Base-by-base conservation (phyloP, 441 rosid species). In the Erodium texanum region DNA sequence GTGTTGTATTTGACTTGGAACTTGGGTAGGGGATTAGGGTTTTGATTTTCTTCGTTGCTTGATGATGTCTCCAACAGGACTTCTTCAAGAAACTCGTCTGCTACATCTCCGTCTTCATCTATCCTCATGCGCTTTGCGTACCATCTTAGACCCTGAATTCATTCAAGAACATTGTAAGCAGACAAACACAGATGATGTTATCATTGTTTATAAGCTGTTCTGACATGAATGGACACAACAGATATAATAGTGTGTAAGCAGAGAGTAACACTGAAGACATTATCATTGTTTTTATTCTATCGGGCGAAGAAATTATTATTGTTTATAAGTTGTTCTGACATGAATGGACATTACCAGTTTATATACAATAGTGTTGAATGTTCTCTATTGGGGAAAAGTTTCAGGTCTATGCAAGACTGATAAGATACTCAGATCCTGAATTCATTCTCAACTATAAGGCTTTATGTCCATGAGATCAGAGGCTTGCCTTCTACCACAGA, bases 31-130 rank as follows among this genome's bases (percentile, higher is more conserved):
- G 38, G 38, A 7, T 34, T 34, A 34, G 38, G 38, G 9, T 34
- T 34, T 56, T 79, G 71, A 38, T 83, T 82, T 36, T 81, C 85
- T 70, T 78, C 81, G 22, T 20, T 64, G 38, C 19, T 54, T 14
- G 69, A 32, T 15, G 77, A 71, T 45, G 75, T 66, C 24, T 83
- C 76, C 29, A 81, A 73, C 66, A 70, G 67, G 36, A 84, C 73
- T 79, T 90, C 95, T 15, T 92, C 92, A 12, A 95, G 81, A 76
- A 95, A 95, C 78, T 94, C 99, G 23, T 94, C 88, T 52, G 94
- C 99, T 62, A 92, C 97, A 41, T 94, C 98, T 79, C 98, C 99
- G 24, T 94, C 97, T 81, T 88, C 97, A 64, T 94, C 98, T 48
- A 94, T 77, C 78, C 75, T 87, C 27, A 94, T 91, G 70, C 81